Evolutionary conservation across 768 basidiomycete genomes (phyloP), one percentile per base, ranked within the genome.

Genomic region (Gloeostereum incarnatum): DNA sequence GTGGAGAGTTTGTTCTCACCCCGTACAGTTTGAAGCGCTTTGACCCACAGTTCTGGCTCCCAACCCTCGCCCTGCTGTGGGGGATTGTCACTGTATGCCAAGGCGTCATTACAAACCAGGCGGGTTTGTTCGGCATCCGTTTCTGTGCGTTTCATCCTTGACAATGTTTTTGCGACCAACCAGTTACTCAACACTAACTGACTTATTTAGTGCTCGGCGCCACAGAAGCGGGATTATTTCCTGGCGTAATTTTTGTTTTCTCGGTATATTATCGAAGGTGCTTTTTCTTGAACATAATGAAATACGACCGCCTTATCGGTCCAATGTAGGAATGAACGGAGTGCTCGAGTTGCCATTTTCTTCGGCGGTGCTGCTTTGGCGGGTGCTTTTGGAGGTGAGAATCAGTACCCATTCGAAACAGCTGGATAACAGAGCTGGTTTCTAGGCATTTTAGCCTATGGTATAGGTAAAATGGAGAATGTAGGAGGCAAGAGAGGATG

Each of bases 321-420:
- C 14, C 39, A 34, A 10, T 29, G 13, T 39, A 76, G 79, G 29
- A 65, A 62, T 24, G 71, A 80, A 48, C 69, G 75, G 1, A 72
- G 73, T 43, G 71, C 69, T 64, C 65, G 80, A 35, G 73, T 80
- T 5, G 72, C 74, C 1, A 61, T 81, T 27, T 76, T 78, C 54
- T 77, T 79, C 42, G 72, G 74, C 21, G 78, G 71, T 35, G 68
- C 76, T 4, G 71, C 75, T 5, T 57, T 79, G 16, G 73, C 78
- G 5, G 77, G 79, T 19, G 78, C 78, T 2, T 80, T 81, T 44
- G 75, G 75, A 44, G 72, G 75, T 63, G 51, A 42, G 53, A 29
- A 11, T 32, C n/a, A n/a, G n/a, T n/a, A n/a, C n/a, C 5, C 19
- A 13, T 27, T 19, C 23, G 8, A 4, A 4, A 14, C 1, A 30